Base-by-base conservation (phyloP, 306 rosid genomes). In the Begonia fuchsioides region DNA sequence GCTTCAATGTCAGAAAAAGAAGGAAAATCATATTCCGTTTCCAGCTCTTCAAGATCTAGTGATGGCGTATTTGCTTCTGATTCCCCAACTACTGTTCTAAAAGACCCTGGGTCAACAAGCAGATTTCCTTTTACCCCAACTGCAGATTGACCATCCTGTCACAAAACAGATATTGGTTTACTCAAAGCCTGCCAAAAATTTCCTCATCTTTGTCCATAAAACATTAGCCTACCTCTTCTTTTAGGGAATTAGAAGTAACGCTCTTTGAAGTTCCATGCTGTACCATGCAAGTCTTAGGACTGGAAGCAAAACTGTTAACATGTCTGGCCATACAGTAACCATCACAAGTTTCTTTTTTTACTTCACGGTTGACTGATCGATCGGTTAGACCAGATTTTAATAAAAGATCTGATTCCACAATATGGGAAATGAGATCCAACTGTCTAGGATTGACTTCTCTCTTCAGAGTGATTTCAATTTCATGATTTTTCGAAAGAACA, bases 1-100 rank as follows among this genome's bases (percentile, higher is more conserved):
- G 57, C 46, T 72, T 86, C 96, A 35, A 56, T 66, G 66, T 86
- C 96, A 66, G 81, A 74, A 68, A 60, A 86, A 54, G 44, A 60
- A 26, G 94, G 96, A 66, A 82, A 19, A 7, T 43, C 15, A 8
- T 54, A 44, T 2, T 51, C 44, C 0, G 45, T 58, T 46, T 63
- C 76, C 39, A 69, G 59, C 32, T 74, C 78, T 66, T 76, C 81
- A 50, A 19, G 57, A 32, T 76, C 48, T 17, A 44, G 52, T n/a
- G 39, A 18, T 41, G 56, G 44, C 18, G 68, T 54, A 49, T 60
- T 81, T 62, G 44, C 57, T 71, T 76, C 72, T 39, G 59, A 45
- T 68, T 74, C 67, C 50, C 56, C 54, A 16, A 63, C 40, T 50
- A 13, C 62, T 38, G 26, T 7, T n/a, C 52, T 35, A 45, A 47